phyloP scores from a whole-genome alignment of 495 filamentous ascomycete species.

The Penicillium manginii region DNA sequence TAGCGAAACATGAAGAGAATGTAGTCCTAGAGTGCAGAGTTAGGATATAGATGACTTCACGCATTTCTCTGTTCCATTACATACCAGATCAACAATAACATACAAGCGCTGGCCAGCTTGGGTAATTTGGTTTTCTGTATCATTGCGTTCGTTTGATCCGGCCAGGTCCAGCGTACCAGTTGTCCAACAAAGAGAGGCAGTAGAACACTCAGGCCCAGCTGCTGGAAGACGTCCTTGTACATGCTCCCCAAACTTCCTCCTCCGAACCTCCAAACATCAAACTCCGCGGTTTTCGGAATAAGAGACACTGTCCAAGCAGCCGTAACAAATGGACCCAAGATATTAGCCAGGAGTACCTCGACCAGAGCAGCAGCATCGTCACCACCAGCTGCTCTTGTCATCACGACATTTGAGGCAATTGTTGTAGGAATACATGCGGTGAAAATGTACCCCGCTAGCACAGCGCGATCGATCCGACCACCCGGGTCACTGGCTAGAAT shows the following conservation, averaged over 20 bases:
- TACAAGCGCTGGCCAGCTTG: slow-evolving; percentile 48
- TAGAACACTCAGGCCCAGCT: slow-evolving; percentile 53
- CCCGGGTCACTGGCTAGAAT: slow-evolving; percentile 49
- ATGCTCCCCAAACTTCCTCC: slow-evolving; percentile 48
- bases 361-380: slow-evolving; percentile 60
- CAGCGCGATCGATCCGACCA: slow-evolving; percentile 48
- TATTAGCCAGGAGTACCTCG: slow-evolving; percentile 59
- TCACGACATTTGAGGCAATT: slow-evolving; percentile 62
- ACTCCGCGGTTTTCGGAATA: slow-evolving; percentile 45
- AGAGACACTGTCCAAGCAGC: slow-evolving; percentile 55
- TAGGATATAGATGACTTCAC: not conserved
- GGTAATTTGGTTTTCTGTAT: slow-evolving; percentile 49
- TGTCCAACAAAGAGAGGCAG: slow-evolving; percentile 55
- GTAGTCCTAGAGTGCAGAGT: slow-evolving; percentile 42
- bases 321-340: slow-evolving; percentile 54
- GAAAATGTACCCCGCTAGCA: slow-evolving; percentile 57
- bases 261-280: slow-evolving; percentile 50
- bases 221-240: slow-evolving; percentile 57
- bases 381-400: slow-evolving; percentile 57
- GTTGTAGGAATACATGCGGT: slow-evolving; percentile 62
- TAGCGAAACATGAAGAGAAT: slow-evolving; percentile 59
- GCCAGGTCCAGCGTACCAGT: slow-evolving; percentile 51
- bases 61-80: slow-evolving; percentile 16
- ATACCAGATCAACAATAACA: slow-evolving; percentile 57
- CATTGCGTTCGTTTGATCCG: slow-evolving; percentile 41